phyloP scores from a whole-genome alignment of 2,329 filamentous ascomycete species.

The Neospermospora avenae region DNA sequence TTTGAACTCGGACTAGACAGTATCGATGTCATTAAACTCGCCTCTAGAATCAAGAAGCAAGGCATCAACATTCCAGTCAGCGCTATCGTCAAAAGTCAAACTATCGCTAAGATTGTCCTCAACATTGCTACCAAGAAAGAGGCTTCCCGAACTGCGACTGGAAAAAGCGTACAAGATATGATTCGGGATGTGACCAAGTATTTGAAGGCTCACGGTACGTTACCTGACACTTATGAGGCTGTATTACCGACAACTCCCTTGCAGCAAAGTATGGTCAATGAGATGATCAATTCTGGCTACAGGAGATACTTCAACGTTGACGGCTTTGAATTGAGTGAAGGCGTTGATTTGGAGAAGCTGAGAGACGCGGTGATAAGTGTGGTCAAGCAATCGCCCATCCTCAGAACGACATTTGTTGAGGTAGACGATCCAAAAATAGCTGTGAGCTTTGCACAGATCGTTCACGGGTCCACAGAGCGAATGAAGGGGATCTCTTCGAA shows the following conservation, averaged over 20 bases:
- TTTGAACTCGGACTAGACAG: constrained; percentile 87
- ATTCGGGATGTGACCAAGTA: constrained; percentile 39
- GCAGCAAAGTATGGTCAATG: constrained; percentile 81
- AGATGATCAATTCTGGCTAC: constrained; percentile 74
- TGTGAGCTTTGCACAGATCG: constrained; percentile 53
- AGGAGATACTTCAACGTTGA: constrained; percentile 84
- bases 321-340: constrained; percentile 56
- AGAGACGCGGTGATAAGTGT: constrained; percentile 60
- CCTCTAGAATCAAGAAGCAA: constrained; percentile 62
- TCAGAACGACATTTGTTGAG: constrained; percentile 70
- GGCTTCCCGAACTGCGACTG: neutral
- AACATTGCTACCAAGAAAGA: constrained; percentile 22
- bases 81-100: constrained; percentile 70
- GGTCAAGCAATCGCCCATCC: constrained; percentile 60
- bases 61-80: constrained; percentile 66
- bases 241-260: constrained; percentile 75
- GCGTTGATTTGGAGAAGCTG: constrained; percentile 55
- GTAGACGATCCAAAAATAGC: constrained; percentile 58
- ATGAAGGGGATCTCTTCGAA: neutral
- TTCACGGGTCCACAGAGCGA: constrained; percentile 34
- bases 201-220: constrained; percentile 36
- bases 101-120: constrained; percentile 57
- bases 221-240: constrained; percentile 47
- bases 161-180: constrained; percentile 25
- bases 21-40: constrained; percentile 84